These are phyloP conservation scores for Omphalea diandra DNA, from an alignment of 441 rosid genomes.

Conservation along the genomic window DNA sequence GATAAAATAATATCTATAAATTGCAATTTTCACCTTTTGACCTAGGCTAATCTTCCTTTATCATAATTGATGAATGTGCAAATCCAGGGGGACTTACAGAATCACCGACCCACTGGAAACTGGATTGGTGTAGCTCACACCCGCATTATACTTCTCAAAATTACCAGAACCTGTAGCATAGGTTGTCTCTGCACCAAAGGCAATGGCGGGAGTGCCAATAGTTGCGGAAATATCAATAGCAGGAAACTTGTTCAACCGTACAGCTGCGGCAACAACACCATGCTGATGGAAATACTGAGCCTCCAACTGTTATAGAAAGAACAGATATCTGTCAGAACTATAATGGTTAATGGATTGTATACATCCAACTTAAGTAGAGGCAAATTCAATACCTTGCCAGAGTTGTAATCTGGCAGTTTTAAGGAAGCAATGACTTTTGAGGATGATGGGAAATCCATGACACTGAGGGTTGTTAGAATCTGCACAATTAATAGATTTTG, in stretches of 20 bases:
- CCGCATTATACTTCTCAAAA: slow-evolving; percentile 44
- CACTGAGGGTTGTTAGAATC: slow-evolving; percentile 32
- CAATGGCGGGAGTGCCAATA: slow-evolving; percentile 47
- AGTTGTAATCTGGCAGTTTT: slow-evolving; percentile 40
- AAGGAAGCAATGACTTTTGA: slow-evolving; percentile 41
- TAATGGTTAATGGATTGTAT: neutral
- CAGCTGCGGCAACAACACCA: slow-evolving; percentile 38
- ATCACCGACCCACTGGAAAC: slow-evolving; percentile 38
- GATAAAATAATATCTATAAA: too few species aligned
- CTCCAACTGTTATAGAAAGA: slow-evolving; percentile 31
- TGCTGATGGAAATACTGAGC: slow-evolving; percentile 48
- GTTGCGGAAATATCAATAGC: slow-evolving; percentile 49
- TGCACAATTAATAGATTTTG: slow-evolving; percentile 26
- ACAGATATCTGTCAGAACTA: neutral
- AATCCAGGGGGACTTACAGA: slow-evolving; percentile 33
- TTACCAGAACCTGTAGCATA: slow-evolving; percentile 21
- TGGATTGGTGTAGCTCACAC: slow-evolving; percentile 39
- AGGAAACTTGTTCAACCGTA: slow-evolving; percentile 39
- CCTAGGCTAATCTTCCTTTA: neutral
- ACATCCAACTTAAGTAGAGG: neutral
- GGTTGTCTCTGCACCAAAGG: slow-evolving; percentile 49
- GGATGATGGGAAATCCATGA: slow-evolving; percentile 36
- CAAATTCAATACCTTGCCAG: slow-evolving; percentile 38
- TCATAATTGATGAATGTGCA: neutral
- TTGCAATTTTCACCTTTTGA: neutral